phyloP scores from a whole-genome alignment of 2,329 filamentous ascomycete species.

The Eutypa lata region DNA sequence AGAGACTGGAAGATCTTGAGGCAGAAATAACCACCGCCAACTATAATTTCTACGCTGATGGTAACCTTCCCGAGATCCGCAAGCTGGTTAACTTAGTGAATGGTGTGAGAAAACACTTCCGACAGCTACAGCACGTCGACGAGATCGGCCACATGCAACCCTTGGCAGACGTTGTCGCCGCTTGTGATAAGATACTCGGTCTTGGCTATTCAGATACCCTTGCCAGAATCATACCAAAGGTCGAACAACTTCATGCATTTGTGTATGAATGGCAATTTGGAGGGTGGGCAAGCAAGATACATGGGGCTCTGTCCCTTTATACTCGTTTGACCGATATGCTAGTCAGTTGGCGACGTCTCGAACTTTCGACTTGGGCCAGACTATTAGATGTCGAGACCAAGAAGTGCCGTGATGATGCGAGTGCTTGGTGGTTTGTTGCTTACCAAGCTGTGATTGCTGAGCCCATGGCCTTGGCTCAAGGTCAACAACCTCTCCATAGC shows the following conservation, averaged over 20 bases:
- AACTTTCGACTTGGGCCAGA: constrained; percentile 87
- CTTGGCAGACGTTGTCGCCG: constrained; percentile 71
- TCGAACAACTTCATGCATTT: constrained; percentile 81
- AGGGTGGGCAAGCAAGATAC: constrained; percentile 78
- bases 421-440: constrained; percentile 93
- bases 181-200: constrained; percentile 71
- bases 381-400: constrained; percentile 80
- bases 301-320: constrained; percentile 67
- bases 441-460: constrained; percentile 85
- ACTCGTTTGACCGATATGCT: constrained; percentile 77
- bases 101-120: constrained; percentile 69
- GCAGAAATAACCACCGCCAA: constrained; percentile 33
- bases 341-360: constrained; percentile 84
- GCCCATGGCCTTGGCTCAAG: constrained; percentile 63
- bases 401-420: constrained; percentile 73
- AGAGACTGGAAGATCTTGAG: constrained; percentile 51
- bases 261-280: constrained; percentile 91
- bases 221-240: constrained; percentile 77
- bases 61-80: constrained; percentile 73
- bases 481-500: constrained; percentile 53
- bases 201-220: constrained; percentile 79
- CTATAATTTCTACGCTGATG: constrained; percentile 89
- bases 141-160: constrained; percentile 72
- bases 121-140: constrained; percentile 62
- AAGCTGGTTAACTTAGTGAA: constrained; percentile 68